phyloP scores from a whole-genome alignment of 2,329 filamentous ascomycete genomes.

The Aspergillus carbonarius region DNA sequence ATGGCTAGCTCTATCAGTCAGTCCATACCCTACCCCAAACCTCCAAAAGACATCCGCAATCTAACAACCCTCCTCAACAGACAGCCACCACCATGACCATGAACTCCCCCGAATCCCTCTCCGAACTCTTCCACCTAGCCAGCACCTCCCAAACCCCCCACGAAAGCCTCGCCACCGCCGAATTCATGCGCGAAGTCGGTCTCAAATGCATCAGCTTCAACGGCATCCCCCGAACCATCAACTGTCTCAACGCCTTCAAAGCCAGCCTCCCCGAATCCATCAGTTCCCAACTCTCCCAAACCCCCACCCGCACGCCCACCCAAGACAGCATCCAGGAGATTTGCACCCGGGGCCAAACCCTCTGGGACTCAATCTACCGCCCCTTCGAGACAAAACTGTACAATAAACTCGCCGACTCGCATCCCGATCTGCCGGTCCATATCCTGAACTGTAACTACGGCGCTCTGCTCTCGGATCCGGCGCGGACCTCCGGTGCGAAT shows the following conservation, averaged over 20 bases:
- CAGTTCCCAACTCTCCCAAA: conserved; percentile 53
- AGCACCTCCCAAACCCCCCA: conserved; percentile 28
- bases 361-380: conserved; percentile 77
- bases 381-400: conserved; percentile 72
- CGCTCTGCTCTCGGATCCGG: conserved; percentile 69
- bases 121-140: conserved; percentile 57
- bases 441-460: conserved; percentile 76
- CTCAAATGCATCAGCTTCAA: conserved; percentile 50
- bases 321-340: conserved; percentile 56
- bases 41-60: not conserved
- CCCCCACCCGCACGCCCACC: conserved; percentile 56
- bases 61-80: conserved; percentile 43
- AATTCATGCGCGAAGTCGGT: conserved; percentile 47
- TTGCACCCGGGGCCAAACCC: conserved; percentile 57
- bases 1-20: conserved; percentile 66
- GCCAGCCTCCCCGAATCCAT: conserved; percentile 60
- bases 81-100: conserved; percentile 81
- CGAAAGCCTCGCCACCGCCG: conserved; percentile 33
- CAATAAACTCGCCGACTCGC: conserved; percentile 68
- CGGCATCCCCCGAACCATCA: conserved; percentile 75
- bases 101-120: conserved; percentile 76
- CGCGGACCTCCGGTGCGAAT: conserved; percentile 47
- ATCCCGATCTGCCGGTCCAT: conserved; percentile 78
- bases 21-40: conserved; percentile 11
- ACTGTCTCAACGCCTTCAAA: conserved; percentile 72